Conservation (phyloP, 2,329 filamentous ascomycete genomes). For the Bisporella sp. region DNA sequence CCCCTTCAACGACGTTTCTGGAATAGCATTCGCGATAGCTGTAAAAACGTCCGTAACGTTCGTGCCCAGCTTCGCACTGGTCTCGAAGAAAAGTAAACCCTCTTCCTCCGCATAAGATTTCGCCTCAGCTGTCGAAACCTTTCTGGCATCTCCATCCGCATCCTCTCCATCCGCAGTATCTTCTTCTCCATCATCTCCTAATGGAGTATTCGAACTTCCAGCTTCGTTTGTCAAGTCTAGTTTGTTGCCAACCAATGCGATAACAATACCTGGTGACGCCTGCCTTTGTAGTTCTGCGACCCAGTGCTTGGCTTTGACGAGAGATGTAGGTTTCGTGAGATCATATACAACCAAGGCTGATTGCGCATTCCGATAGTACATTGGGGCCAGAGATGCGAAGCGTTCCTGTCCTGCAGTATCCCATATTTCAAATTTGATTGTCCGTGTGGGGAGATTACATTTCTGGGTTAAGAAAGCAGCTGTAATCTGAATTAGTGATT, state of each 20-base stretch:
- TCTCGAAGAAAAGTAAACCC: constrained; percentile 92
- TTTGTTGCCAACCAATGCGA: constrained; percentile 96
- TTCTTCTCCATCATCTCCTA: constrained; percentile 39
- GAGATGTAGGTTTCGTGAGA: constrained; percentile 89
- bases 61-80: constrained; percentile 89
- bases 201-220: constrained; percentile 39
- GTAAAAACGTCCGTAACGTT: constrained; percentile 97
- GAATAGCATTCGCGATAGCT: constrained; percentile 95
- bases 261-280: constrained; percentile 92
- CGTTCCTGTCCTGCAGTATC: constrained; percentile 97
- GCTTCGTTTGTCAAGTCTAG: constrained; percentile 71
- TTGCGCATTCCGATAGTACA: constrained; percentile 99
- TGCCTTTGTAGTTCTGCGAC: constrained; percentile 95
- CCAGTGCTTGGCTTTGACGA: constrained; percentile 98
- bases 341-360: constrained; percentile 98
- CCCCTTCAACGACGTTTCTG: constrained; percentile 91
- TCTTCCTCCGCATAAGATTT: constrained; percentile 94
- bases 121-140: constrained; percentile 85
- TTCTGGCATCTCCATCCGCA: constrained; percentile 69
- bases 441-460: constrained; percentile 89
- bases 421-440: constrained; percentile 95
- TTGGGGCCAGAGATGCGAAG: constrained; percentile 91
- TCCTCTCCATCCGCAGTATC: constrained; percentile 45
- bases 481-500: constrained; percentile 31
- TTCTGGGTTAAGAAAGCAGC: constrained; percentile 98